A percentile compares a stretch with the other conserved stretches of the same genome.
Conservation (phyloP, 2,329 filamentous ascomycete genomes). For the Tolypocladium tropicale region DNA sequence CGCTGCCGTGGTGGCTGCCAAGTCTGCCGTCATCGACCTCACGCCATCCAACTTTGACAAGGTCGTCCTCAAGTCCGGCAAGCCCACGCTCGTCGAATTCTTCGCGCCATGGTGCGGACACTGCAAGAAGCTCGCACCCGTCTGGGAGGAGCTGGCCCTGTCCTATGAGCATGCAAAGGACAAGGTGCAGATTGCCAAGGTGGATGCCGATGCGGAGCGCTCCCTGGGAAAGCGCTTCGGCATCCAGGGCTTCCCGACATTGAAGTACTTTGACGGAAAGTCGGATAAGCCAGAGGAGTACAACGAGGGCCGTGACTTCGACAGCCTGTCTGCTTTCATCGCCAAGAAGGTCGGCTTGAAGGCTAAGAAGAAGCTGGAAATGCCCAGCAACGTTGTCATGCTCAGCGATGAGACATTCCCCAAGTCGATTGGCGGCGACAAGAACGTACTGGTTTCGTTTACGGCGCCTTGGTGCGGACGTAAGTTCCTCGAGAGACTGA, state of each 20-base stretch:
- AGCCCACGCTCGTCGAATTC: constrained; percentile 94
- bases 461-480: constrained; percentile 98
- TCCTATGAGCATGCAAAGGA: constrained; percentile 61
- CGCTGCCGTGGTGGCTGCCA: constrained; percentile 48
- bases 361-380: constrained; percentile 63
- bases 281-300: constrained; percentile 79
- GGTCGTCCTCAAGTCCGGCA: constrained; percentile 80
- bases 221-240: constrained; percentile 76
- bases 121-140: constrained; percentile 93
- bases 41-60: constrained; percentile 86
- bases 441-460: constrained; percentile 90
- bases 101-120: constrained; percentile 98
- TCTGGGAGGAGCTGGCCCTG: constrained; percentile 82
- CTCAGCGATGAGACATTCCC: constrained; percentile 74
- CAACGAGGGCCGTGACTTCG: constrained; percentile 75
- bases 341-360: constrained; percentile 78
- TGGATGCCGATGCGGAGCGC: constrained; percentile 87
- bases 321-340: constrained; percentile 73
- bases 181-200: constrained; percentile 83
- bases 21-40: constrained; percentile 82
- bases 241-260: constrained; percentile 87
- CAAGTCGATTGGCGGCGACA: constrained; percentile 67
- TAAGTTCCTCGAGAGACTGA: constrained; percentile 41
- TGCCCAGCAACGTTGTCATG: constrained; percentile 66
- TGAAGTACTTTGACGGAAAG: constrained; percentile 98